Evolutionary conservation across 305 asterid genomes (phyloP), one percentile per base, ranked within the genome.

Genomic region (Petunia hybrid): DNA sequence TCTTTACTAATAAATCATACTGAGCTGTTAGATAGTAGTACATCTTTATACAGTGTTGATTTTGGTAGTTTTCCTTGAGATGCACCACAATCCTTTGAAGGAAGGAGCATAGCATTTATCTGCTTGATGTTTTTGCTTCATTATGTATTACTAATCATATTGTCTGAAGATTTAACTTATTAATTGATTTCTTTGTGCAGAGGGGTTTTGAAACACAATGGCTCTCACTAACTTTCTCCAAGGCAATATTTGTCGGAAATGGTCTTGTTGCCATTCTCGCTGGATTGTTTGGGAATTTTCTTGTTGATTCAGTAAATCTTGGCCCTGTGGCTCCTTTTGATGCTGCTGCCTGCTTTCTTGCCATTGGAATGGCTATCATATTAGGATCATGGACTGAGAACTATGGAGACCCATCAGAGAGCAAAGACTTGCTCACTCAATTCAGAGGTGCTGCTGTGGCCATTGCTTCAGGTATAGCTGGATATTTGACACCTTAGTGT

Each of bases 281-380:
- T 83, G 99, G 99, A 61, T 89, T 95, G 83, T 91, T 95, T 69
- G 99, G 99, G 66, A 95, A 95, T 87, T 80, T 91, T 14, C 88
- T 95, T n/a, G 99, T 95, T 83, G 99, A 93, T 86, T 61, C 96
- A 81, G 73, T 95, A 57, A 89, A 83, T 83, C 92, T 95, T 68
- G 99, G 99, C 43, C 98, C 99, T 60, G 98, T 95, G 45, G 89
- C 99, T 40, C 99, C 99, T 70, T 95, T 95, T 74, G 99, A 94
- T 86, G 99, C 99, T 64, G 98, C 99, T 43, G 89, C 92, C 9
- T 80, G 92, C 85, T 85, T 95, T 84, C 91, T 95, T 73, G 87
- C 98, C 74, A 93, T 95, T 84, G 98, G 98, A 80, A 95, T 94
- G 98, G 96, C 98, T 55, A 42, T 94, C 76, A 95, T 95, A 88